Base-by-base conservation (phyloP, 257 asterid species). In the Ballota nigra region DNA sequence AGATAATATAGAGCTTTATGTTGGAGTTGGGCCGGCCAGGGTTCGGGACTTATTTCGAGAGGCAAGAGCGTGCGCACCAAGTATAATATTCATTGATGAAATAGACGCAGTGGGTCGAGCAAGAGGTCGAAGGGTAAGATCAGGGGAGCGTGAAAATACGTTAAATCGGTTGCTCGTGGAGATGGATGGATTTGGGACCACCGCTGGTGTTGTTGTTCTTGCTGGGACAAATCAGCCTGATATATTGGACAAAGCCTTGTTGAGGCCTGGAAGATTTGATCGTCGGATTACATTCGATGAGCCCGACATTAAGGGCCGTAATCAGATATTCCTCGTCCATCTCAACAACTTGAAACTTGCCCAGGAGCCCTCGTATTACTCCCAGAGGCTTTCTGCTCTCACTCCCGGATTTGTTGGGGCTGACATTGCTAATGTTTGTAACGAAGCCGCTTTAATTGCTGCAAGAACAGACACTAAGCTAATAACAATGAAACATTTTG, bases 341-440 rank as follows among this genome's bases (percentile, higher is more conserved):
- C 72, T 92, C 68, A 84, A 79, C 7, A 88, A 88, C 84, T 66
- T 92, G 81, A 93, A 87, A 82, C 96, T 93, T 66, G 98, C 88
- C 73, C 80, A 81, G 13, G 87, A 88, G 61, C 83, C 96, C 6
- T 75, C 93, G 0, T 90, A 45, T 75, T 90, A 88, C 78, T 92
- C 98, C 11, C 87, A 86, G 74, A 84, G 97, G 81, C 95, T 93
- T 71, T 93, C 96, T 41, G 97, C 98, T 58, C 86, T 92, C 49
- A 92, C 98, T 40, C 98, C 98, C 29, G 98, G 98, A 49, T 88
- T 92, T 82, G 92, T 97, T 41, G 98, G 98, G 34, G 98, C 98
- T 12, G 98, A 93, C 81, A 93, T 93, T 68, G 96, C 96, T 20
- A 93, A 93, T 77, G 92, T 93, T 20, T 93, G 98, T 63, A 93